Conservation (phyloP, 2,329 filamentous ascomycete genomes). For the Colletotrichum aenigma region DNA sequence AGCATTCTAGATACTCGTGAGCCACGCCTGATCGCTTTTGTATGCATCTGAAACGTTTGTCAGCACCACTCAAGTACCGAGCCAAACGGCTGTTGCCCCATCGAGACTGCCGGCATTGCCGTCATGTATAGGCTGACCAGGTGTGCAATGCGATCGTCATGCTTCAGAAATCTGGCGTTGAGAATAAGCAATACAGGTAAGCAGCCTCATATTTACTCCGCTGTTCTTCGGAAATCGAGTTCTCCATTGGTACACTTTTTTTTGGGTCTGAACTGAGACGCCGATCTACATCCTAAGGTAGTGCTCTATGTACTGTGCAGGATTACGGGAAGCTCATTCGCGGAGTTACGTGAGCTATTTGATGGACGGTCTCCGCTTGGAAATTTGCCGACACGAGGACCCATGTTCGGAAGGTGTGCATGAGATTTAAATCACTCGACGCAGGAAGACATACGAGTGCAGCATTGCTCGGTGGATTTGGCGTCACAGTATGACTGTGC, state of each 20-base stretch:
- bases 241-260: slow-evolving; percentile 7
- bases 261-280: slow-evolving; percentile 12
- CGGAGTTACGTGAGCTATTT: slow-evolving; percentile 26
- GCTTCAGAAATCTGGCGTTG: neutral
- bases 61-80: neutral
- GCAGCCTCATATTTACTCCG: neutral
- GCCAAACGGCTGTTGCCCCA: neutral
- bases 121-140: neutral
- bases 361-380: slow-evolving; percentile 23
- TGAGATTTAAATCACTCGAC: neutral
- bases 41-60: neutral
- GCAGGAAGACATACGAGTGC: neutral
- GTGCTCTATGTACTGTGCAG: slow-evolving; percentile 15
- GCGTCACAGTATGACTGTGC: neutral
- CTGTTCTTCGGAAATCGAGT: neutral
- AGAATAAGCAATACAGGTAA: neutral
- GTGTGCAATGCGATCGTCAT: neutral
- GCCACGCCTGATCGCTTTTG: neutral
- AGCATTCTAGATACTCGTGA: neutral
- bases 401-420: neutral
- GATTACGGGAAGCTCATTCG: slow-evolving; percentile 24
- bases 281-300: neutral
- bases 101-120: neutral
- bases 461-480: neutral
- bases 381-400: slow-evolving; percentile 14